Conservation (phyloP, 1,284 basidiomycete genomes). For the Omphalotus olearius region DNA sequence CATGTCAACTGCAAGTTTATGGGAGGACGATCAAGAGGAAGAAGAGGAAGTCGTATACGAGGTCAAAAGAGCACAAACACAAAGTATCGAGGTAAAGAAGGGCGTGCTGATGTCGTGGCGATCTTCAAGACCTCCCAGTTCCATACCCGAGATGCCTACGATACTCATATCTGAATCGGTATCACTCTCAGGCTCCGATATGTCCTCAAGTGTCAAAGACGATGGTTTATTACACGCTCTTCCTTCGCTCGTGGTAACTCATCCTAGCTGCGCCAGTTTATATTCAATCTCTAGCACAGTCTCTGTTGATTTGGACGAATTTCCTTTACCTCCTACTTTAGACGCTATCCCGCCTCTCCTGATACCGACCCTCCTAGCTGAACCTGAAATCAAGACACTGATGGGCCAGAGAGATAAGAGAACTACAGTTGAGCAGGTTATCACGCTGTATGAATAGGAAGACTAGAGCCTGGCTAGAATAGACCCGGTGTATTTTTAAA, state of each 20-base stretch:
- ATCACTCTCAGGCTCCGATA: constrained; percentile 8
- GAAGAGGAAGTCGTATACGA: constrained; percentile 33
- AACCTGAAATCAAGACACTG: not conserved
- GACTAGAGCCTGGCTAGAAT: not conserved
- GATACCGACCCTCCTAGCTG: constrained; percentile 8
- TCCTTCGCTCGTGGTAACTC: constrained; percentile 29
- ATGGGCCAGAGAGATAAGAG: constrained; percentile 17
- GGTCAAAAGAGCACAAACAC: constrained; percentile 38
- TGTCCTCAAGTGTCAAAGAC: not conserved
- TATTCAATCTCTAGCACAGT: constrained; percentile 30
- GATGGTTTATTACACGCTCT: constrained; percentile 19
- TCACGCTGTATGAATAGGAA: constrained; percentile 19
- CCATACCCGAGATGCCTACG: constrained; percentile 14
- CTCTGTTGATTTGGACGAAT: constrained; percentile 38
- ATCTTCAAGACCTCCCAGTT: constrained; percentile 8
- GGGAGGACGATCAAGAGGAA: constrained; percentile 23
- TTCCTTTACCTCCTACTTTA: constrained; percentile 36
- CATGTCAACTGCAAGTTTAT: constrained; percentile 15
- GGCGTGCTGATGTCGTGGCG: constrained; percentile 35
- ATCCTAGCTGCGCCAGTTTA: constrained; percentile 31
- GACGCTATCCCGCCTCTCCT: constrained; percentile 10
- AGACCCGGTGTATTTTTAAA: too few species aligned
- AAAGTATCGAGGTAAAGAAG: constrained; percentile 44
- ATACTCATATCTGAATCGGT: constrained; percentile 21
- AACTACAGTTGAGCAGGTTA: constrained; percentile 23